These are phyloP conservation scores for Huntiella moniliformis DNA, from an alignment of 2,329 filamentous ascomycete species.

Conservation along the genomic window DNA sequence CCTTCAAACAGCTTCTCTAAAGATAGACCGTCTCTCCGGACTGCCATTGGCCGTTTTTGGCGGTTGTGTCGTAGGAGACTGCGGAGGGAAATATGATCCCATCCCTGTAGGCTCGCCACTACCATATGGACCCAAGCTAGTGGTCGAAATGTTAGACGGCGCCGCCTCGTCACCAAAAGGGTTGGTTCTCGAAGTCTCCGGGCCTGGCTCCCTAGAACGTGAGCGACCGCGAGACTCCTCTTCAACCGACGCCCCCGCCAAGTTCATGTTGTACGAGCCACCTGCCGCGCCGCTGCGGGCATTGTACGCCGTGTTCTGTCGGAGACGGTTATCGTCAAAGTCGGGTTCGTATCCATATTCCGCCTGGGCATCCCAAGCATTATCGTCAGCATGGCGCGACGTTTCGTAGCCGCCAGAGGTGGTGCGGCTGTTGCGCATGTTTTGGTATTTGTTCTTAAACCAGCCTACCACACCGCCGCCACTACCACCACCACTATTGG, in stretches of 20 bases:
- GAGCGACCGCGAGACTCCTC: slow-evolving; percentile 20
- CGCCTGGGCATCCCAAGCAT: slow-evolving; percentile 65
- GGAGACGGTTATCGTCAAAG: slow-evolving; percentile 6
- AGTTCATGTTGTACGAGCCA: slow-evolving; percentile 30
- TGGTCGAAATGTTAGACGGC: slow-evolving; percentile 39
- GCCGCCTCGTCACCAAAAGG: slow-evolving; percentile 56
- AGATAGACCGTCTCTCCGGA: slow-evolving; percentile 51
- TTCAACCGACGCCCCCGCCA: slow-evolving; percentile 20
- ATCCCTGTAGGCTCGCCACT: not conserved
- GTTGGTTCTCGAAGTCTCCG: slow-evolving; percentile 25
- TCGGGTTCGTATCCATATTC: slow-evolving; percentile 32
- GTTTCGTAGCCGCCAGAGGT: slow-evolving; percentile 56
- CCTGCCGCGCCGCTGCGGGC: slow-evolving; percentile 18
- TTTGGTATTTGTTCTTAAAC: slow-evolving; percentile 52
- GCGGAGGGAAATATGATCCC: slow-evolving; percentile 8
- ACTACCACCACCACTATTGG: slow-evolving; percentile 26
- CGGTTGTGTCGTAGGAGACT: slow-evolving; percentile 16
- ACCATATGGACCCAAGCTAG: slow-evolving; percentile 52
- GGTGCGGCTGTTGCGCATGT: slow-evolving; percentile 39
- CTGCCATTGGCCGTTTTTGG: slow-evolving; percentile 29
- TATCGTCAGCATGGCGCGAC: slow-evolving; percentile 36
- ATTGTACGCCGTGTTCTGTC: slow-evolving; percentile 12
- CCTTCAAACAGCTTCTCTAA: slow-evolving; percentile 45
- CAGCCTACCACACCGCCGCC: slow-evolving; percentile 48
- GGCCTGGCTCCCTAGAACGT: slow-evolving; percentile 24